Evolutionary conservation across 2,329 filamentous ascomycete genomes (phyloP).

Genomic region (Arthrobotrys musiformis): DNA sequence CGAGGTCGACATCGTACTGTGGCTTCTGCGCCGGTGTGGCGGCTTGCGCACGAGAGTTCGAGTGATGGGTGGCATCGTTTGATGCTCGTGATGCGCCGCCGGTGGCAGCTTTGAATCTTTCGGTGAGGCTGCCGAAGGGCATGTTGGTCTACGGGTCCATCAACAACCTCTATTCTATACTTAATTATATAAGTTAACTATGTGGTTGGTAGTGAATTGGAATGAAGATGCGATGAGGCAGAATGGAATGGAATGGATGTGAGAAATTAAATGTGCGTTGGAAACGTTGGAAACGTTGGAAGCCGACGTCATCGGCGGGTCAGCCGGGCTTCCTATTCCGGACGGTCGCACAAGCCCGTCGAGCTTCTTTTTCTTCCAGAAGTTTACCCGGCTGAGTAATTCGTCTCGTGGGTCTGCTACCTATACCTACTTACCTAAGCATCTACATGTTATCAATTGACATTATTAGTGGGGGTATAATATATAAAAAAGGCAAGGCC

Average conservation of each 20-base stretch:
- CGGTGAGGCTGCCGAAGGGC: constrained; percentile 51
- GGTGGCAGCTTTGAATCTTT: constrained; percentile 17
- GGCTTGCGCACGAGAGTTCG: too few species aligned
- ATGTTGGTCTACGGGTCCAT: constrained; percentile 8
- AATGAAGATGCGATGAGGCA: not conserved
- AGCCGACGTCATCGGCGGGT: constrained; percentile 36
- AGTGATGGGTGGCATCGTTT: not conserved
- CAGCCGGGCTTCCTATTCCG: constrained; percentile 28
- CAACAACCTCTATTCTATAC: too few species aligned
- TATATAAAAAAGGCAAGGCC: too few species aligned
- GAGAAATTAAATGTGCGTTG: not conserved
- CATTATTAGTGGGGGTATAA: too few species aligned
- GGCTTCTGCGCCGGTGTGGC: not conserved
- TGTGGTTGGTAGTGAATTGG: too few species aligned
- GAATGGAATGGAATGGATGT: not conserved
- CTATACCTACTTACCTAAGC: too few species aligned
- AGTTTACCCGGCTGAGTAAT: too few species aligned
- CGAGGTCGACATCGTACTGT: constrained; percentile 55
- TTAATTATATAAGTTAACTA: too few species aligned
- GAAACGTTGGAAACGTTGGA: constrained; percentile 2
- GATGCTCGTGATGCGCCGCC: too few species aligned
- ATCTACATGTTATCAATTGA: too few species aligned
- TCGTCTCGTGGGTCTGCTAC: too few species aligned
- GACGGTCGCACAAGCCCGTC: not conserved
- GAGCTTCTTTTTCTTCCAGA: too few species aligned